Evolutionary conservation across 2,329 filamentous ascomycete genomes (phyloP).

Genomic region (Epichloe bromicola): DNA sequence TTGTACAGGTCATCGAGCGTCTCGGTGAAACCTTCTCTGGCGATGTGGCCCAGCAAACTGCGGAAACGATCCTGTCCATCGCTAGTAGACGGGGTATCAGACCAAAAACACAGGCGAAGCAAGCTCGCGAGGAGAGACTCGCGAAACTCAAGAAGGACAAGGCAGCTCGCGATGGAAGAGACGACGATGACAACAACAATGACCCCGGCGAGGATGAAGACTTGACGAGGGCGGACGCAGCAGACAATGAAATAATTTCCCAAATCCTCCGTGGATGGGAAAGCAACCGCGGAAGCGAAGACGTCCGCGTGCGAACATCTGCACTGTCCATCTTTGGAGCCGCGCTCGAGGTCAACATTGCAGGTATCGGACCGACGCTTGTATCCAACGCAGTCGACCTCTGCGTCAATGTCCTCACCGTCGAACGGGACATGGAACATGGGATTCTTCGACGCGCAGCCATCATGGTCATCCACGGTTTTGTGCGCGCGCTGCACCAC

Average conservation of each 20-base stretch:
- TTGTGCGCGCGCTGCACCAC: conserved; percentile 46
- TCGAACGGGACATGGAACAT: conserved; percentile 47
- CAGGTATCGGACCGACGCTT: conserved; percentile 38
- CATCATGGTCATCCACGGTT: conserved; percentile 47
- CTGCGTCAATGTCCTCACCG: conserved; percentile 45
- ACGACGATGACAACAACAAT: conserved; percentile 32
- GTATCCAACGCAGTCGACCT: conserved; percentile 48
- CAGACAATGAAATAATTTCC: conserved; percentile 36
- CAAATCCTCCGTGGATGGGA: conserved; percentile 57
- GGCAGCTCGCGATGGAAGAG: conserved; percentile 16
- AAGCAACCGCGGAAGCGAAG: conserved; percentile 51
- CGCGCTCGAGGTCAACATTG: conserved; percentile 46
- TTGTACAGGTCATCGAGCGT: conserved; percentile 50
- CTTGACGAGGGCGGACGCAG: conserved; percentile 28
- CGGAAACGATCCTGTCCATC: conserved; percentile 47
- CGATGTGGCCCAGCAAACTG: conserved; percentile 36
- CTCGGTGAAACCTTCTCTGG: conserved; percentile 43
- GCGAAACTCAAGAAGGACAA: conserved; percentile 33
- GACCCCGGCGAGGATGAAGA: conserved; percentile 26
- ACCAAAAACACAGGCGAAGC: conserved; percentile 43
- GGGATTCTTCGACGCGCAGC: conserved; percentile 56
- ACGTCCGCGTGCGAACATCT: conserved; percentile 56
- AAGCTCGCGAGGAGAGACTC: conserved; percentile 36
- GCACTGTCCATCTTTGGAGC: conserved; percentile 52
- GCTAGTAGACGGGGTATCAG: conserved; percentile 51